Conservation (phyloP, 1,284 basidiomycete genomes). For the Puccinia coronata region DNA sequence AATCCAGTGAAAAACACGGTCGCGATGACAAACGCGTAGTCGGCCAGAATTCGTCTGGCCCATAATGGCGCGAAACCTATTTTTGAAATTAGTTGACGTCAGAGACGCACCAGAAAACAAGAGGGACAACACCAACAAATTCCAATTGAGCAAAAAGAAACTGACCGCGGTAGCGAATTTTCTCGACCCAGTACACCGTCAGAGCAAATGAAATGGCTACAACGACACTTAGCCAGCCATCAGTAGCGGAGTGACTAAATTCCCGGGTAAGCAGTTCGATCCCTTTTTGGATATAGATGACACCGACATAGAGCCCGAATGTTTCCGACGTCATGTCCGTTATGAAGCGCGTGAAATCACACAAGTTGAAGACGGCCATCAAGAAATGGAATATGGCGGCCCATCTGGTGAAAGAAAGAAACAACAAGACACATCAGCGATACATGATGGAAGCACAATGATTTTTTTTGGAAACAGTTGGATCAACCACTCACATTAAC, state of each 20-base stretch:
- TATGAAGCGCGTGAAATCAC: constrained; percentile 67
- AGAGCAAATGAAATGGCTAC: constrained; percentile 61
- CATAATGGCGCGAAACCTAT: constrained; percentile 56
- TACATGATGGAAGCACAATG: neutral
- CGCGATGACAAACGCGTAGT: constrained; percentile 60
- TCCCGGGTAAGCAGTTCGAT: constrained; percentile 61
- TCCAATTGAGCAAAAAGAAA: neutral
- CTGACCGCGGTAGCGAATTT: constrained; percentile 50
- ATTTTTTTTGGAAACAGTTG: neutral
- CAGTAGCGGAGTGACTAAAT: constrained; percentile 53
- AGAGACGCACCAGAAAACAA: neutral
- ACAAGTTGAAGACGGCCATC: constrained; percentile 73
- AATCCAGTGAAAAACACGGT: constrained; percentile 61
- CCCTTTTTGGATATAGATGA: constrained; percentile 61
- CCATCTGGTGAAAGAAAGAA: constrained; percentile 63
- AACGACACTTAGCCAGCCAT: constrained; percentile 61
- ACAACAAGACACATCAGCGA: constrained; percentile 65
- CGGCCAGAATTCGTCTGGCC: constrained; percentile 57
- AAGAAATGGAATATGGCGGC: constrained; percentile 88
- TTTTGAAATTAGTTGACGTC: neutral
- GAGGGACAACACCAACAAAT: neutral
- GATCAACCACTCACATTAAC: constrained; percentile 37
- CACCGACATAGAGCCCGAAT: constrained; percentile 80
- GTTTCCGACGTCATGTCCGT: constrained; percentile 89
- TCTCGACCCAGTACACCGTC: constrained; percentile 58